phyloP scores from a whole-genome alignment of 2,329 filamentous ascomycete species.

The Cladosporium sp. region DNA sequence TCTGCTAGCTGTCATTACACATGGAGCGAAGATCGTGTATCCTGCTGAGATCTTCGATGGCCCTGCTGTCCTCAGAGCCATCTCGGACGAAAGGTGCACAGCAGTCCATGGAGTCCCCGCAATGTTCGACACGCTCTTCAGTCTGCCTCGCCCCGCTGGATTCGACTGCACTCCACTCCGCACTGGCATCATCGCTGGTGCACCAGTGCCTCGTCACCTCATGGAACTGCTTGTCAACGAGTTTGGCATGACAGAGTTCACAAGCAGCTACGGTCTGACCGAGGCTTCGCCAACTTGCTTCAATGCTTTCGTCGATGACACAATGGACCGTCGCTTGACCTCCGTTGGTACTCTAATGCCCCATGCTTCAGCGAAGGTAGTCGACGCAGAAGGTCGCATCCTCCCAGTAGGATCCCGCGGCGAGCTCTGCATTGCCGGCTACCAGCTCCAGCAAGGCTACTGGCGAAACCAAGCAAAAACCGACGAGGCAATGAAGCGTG shows the following conservation, averaged over 20 bases:
- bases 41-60: slow-evolving; percentile 74
- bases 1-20: slow-evolving; percentile 69
- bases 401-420: slow-evolving; percentile 68
- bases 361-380: slow-evolving; percentile 72
- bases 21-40: slow-evolving; percentile 75
- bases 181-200: slow-evolving; percentile 77
- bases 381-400: slow-evolving; percentile 65
- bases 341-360: slow-evolving; percentile 78
- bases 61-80: slow-evolving; percentile 63
- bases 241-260: slow-evolving; percentile 74
- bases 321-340: slow-evolving; percentile 63
- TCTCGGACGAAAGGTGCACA: slow-evolving; percentile 57
- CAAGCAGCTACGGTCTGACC: slow-evolving; percentile 60
- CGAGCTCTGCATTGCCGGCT: slow-evolving; percentile 76
- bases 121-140: slow-evolving; percentile 72
- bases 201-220: slow-evolving; percentile 71
- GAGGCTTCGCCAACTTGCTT: slow-evolving; percentile 80
- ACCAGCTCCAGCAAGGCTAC: slow-evolving; percentile 68
- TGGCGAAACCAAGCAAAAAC: slow-evolving; percentile 73
- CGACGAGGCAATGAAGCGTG: slow-evolving; percentile 62
- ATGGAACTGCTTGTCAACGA: slow-evolving; percentile 71
- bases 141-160: slow-evolving; percentile 47
- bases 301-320: slow-evolving; percentile 74
- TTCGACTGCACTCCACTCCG: slow-evolving; percentile 56
- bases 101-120: slow-evolving; percentile 79